These are phyloP conservation scores for Pyrenophora teres DNA, from an alignment of 2,329 filamentous ascomycete genomes.

Conservation along the genomic window DNA sequence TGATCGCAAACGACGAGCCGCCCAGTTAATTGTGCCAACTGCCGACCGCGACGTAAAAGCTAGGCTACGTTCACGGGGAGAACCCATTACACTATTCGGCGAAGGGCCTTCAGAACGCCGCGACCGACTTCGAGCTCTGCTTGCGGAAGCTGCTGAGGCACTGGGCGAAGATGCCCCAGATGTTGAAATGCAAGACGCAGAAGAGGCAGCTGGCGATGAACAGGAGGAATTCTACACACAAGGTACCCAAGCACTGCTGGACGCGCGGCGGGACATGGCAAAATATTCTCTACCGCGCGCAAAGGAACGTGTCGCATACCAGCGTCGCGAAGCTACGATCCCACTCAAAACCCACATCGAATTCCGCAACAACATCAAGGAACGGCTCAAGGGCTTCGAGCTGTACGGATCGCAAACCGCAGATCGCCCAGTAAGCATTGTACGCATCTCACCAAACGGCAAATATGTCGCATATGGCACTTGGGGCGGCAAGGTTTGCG, in stretches of 20 bases:
- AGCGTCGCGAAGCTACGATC: conserved; percentile 81
- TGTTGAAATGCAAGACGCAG: conserved; percentile 57
- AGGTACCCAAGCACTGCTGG: conserved; percentile 73
- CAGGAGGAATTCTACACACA: conserved; percentile 91
- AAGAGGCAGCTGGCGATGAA: conserved; percentile 61
- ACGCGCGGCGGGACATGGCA: conserved; percentile 79
- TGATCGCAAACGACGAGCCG: conserved; percentile 85
- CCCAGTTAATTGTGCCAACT: conserved; percentile 88
- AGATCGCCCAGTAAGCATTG: conserved; percentile 88
- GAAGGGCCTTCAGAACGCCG: conserved; percentile 84
- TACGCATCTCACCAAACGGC: conserved; percentile 84
- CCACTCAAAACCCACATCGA: conserved; percentile 88
- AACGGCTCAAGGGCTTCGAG: conserved; percentile 79
- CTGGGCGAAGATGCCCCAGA: conserved; percentile 55
- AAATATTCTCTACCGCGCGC: conserved; percentile 82
- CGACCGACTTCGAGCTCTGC: conserved; percentile 80
- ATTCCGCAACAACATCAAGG: conserved; percentile 86
- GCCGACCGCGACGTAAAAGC: conserved; percentile 86
- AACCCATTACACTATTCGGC: conserved; percentile 92
- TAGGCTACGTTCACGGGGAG: conserved; percentile 72
- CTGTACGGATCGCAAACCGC: conserved; percentile 92
- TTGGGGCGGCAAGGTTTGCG: conserved; percentile 90
- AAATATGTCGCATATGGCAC: conserved; percentile 86
- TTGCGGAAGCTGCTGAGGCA: conserved; percentile 74
- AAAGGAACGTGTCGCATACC: conserved; percentile 74